These are phyloP conservation scores for Umbelopsis sp. DNA, from an alignment of 192 early-diverging fungal species.

Conservation along the genomic window DNA sequence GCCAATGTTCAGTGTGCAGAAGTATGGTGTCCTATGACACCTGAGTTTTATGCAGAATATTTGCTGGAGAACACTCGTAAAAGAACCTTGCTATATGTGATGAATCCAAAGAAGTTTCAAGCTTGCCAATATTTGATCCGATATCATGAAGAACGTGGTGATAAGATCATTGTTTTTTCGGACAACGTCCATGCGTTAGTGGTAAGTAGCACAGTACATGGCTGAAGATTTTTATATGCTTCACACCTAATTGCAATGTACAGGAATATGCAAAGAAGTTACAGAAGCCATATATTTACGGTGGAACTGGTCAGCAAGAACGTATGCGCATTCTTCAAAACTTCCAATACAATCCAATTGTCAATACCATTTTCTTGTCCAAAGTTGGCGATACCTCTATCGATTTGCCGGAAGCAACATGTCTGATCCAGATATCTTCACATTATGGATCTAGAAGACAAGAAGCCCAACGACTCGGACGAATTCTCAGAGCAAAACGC, in stretches of 20 bases:
- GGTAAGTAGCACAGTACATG: slow-evolving; percentile 38
- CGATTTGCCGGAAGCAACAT: slow-evolving; percentile 97
- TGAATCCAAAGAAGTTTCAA: slow-evolving; percentile 99
- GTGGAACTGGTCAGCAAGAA: slow-evolving; percentile 87
- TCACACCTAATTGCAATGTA: slow-evolving; percentile 9
- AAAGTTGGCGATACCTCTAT: slow-evolving; percentile 99
- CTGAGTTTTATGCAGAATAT: slow-evolving; percentile 95
- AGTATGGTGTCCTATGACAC: slow-evolving; percentile 98
- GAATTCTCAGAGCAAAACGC: slow-evolving; percentile 93
- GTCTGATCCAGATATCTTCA: slow-evolving; percentile 97
- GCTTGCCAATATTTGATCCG: slow-evolving; percentile 96
- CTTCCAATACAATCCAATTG: slow-evolving; percentile 89
- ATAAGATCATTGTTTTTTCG: slow-evolving; percentile 99
- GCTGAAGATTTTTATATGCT: neutral
- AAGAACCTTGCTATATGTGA: slow-evolving; percentile 83
- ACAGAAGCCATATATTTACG: slow-evolving; percentile 87
- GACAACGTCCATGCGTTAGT: slow-evolving; percentile 97
- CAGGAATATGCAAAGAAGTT: slow-evolving; percentile 81
- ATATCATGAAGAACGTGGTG: slow-evolving; percentile 89
- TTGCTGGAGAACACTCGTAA: slow-evolving; percentile 81
- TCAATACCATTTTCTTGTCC: slow-evolving; percentile 90
- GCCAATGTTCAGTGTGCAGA: slow-evolving; percentile 98
- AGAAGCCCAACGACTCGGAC: slow-evolving; percentile 94
- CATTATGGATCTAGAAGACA: slow-evolving; percentile 98
- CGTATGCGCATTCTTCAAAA: slow-evolving; percentile 90